Percentiles rank a stretch among this genome's conserved stretches.
phyloP scores from a whole-genome alignment of 1,139 yeast genomes.

The Yamadazyma diospyri region DNA sequence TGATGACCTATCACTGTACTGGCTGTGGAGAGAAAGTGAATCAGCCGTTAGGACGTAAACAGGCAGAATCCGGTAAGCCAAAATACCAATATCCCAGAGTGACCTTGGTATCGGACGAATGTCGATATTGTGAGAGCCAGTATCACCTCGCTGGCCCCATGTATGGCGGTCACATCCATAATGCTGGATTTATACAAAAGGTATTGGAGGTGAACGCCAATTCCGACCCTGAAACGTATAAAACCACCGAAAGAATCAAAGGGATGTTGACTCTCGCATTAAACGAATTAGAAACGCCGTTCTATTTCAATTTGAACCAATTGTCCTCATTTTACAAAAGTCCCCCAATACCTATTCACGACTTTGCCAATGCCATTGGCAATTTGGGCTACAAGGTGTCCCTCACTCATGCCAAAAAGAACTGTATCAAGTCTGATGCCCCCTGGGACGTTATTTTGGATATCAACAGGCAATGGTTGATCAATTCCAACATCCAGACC shows the following conservation, averaged over 20 bases:
- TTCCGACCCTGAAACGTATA: conserved; percentile 53
- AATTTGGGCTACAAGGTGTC: conserved; percentile 80
- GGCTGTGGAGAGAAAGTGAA: conserved; percentile 76
- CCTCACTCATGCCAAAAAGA: conserved; percentile 83
- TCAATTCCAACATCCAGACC: conserved; percentile 32
- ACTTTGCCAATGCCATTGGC: conserved; percentile 76
- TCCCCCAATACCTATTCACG: conserved; percentile 77
- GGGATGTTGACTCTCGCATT: conserved; percentile 89
- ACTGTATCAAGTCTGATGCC: conserved; percentile 86
- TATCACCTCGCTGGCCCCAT: conserved; percentile 92
- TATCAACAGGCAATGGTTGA: conserved; percentile 65
- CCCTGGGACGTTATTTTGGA: conserved; percentile 79
- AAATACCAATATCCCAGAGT: conserved; percentile 38
- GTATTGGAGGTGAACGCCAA: conserved; percentile 54
- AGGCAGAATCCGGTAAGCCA: conserved; percentile 23
- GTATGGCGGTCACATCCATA: conserved; percentile 85
- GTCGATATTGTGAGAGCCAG: conserved; percentile 66
- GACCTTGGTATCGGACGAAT: conserved; percentile 45
- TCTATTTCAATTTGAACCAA: conserved; percentile 79
- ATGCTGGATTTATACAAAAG: conserved; percentile 58
- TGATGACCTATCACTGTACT: conserved; percentile 78
- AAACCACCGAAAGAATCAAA: conserved; percentile 77
- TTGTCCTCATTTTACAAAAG: conserved; percentile 73
- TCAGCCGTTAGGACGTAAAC: conserved; percentile 71
- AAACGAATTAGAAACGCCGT: conserved; percentile 67